phyloP scores from a whole-genome alignment of 1,139 yeast species.

The Suhomyces coccinellae region DNA sequence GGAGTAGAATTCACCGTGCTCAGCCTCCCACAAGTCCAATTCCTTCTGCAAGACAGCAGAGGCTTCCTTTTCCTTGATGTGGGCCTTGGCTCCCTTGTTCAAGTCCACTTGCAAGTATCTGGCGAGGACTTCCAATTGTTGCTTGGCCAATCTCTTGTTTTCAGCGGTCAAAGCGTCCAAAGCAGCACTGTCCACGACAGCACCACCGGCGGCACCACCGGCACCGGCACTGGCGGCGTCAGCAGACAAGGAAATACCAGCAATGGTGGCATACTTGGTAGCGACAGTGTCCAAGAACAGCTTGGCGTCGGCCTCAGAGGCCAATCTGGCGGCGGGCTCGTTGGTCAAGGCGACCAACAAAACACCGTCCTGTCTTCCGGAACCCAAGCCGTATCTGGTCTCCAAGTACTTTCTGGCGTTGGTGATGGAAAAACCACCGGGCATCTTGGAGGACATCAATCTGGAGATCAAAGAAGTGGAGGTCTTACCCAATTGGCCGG shows the following conservation, averaged over 20 bases:
- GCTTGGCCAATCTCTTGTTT: constrained; percentile 85
- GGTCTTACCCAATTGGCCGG: constrained; percentile 90
- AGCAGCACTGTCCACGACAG: constrained; percentile 93
- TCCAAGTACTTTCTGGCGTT: constrained; percentile 88
- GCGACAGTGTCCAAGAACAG: constrained; percentile 80
- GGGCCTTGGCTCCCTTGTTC: constrained; percentile 85
- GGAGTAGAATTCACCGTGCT: constrained; percentile 94
- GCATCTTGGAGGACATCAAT: constrained; percentile 95
- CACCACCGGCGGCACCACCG: constrained; percentile 72
- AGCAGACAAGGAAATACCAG: constrained; percentile 75
- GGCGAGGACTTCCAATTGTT: constrained; percentile 93
- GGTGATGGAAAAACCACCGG: constrained; percentile 96
- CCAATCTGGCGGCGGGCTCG: constrained; percentile 90
- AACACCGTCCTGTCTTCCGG: constrained; percentile 93
- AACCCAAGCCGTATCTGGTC: constrained; percentile 85
- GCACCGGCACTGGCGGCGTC: constrained; percentile 56
- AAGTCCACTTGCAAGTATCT: constrained; percentile 91
- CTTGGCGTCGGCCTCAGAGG: constrained; percentile 85
- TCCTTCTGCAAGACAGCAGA: constrained; percentile 81
- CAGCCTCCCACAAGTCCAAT: constrained; percentile 89
- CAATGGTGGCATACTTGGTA: constrained; percentile 78
- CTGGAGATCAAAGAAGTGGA: constrained; percentile 86
- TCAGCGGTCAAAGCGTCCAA: constrained; percentile 92
- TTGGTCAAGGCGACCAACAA: constrained; percentile 78
- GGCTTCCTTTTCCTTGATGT: constrained; percentile 85